phyloP scores from a whole-genome alignment of 305 asterid genomes.

The Solanum hybrid region DNA sequence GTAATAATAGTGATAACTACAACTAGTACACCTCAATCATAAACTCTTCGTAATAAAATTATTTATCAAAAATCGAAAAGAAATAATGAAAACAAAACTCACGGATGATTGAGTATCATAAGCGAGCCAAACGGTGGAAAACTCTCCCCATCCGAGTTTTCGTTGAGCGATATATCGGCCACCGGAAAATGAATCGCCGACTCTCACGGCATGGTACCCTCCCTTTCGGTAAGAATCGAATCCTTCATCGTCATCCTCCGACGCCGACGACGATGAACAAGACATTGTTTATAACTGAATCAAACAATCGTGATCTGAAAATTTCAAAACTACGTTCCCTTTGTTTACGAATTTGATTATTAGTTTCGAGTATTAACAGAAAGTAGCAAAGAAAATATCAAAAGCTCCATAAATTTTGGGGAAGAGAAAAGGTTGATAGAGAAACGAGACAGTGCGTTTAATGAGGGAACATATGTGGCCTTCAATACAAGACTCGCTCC shows the following conservation, averaged over 20 bases:
- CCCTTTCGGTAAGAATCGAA: constrained; percentile 86
- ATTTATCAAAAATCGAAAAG: background rate
- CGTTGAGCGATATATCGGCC: constrained; percentile 95
- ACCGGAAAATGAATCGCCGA: constrained; percentile 76
- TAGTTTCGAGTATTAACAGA: background rate
- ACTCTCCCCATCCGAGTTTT: constrained; percentile 98
- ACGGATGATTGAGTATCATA: constrained; percentile 80
- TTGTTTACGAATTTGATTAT: background rate
- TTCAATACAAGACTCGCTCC: constrained; percentile 51
- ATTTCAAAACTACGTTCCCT: background rate
- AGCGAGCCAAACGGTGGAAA: constrained; percentile 98
- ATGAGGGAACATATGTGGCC: constrained; percentile 49
- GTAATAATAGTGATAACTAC: background rate
- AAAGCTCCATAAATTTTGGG: background rate
- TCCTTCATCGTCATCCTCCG: constrained; percentile 96
- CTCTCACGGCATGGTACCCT: constrained; percentile 93
- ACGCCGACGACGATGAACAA: constrained; percentile 81
- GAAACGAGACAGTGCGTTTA: constrained; percentile 7
- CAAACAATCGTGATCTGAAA: background rate
- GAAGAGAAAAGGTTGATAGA: background rate
- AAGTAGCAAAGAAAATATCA: background rate
- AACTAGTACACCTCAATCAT: background rate
- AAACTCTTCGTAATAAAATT: background rate
- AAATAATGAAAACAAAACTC: constrained; percentile 10
- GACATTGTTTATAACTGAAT: constrained; percentile 40